Evolutionary conservation across 2,329 filamentous ascomycete genomes (phyloP), one percentile per base, ranked within the genome.

Genomic region (Fusarium begoniae): DNA sequence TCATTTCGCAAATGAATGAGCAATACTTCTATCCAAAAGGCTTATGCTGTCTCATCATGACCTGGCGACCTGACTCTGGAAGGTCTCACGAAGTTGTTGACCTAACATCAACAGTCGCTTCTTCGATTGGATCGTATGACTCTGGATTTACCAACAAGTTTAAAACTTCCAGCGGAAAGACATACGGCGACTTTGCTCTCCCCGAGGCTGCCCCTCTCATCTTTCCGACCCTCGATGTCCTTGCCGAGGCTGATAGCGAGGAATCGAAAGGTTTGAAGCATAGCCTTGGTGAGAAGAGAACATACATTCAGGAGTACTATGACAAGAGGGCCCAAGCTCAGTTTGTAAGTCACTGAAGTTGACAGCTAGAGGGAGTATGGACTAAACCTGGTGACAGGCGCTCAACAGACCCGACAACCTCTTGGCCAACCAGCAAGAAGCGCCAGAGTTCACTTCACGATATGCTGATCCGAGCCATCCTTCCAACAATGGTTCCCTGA

Each of bases 11-110:
- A 18, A 59, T 68, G 17, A 68, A 68, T 6, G 63, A 68, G 15
- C 82, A 87, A 7, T 85, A 90, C 66, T 92, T 91, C 78, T 84
- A 83, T 53, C 89, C 90, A 0, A 84, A 84, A 5, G 89, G 89
- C 0, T 82, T 91, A 1, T 88, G 86, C 18, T 79, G 77, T 8
- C 45, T 83, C 26, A 82, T 92, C 43, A 85, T 91, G 80, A 86
- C 86, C 3, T 90, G 83, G 81, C 86, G 86, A 58, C 85, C 86
- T 1, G 82, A 84, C 8, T 69, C 77, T 0, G 65, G 75, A 24
- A 70, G 30, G 14, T 5, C 45, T 8, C 75, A 80, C 22, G 76
- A 79, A 32, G 64, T 44, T 54, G 40, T 72, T 37, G 43, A 60
- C n/a, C 5, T 59, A 79, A 80, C 60, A 13, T 57, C 64, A 11